A percentile compares a stretch with the other conserved stretches of the same genome.
These are phyloP conservation scores for Cladobotryum mycophilum DNA, from an alignment of 2,329 filamentous ascomycete genomes.

Conservation along the genomic window DNA sequence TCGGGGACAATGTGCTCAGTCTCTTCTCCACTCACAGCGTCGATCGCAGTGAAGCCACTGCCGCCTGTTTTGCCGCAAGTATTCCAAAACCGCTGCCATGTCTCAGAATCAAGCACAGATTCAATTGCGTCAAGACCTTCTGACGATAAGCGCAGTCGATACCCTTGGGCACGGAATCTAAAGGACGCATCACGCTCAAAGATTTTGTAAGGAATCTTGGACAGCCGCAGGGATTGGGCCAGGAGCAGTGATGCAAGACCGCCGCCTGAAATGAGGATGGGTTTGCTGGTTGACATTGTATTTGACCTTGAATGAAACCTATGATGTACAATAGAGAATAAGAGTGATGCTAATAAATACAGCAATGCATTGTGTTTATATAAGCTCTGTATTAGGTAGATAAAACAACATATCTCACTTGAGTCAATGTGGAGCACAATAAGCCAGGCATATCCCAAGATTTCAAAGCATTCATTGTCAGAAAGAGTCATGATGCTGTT, in stretches of 20 bases:
- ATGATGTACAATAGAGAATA: no score
- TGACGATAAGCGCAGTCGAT: constrained; percentile 50
- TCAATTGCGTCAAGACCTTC: constrained; percentile 57
- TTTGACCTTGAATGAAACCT: no score
- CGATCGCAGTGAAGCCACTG: constrained; percentile 40
- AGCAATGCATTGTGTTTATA: no score
- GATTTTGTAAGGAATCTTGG: constrained; percentile 45
- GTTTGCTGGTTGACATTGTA: constrained; percentile 20
- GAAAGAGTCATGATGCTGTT: no score
- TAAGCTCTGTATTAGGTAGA: no score
- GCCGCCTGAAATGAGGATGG: constrained; percentile 38
- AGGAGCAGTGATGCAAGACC: constrained; percentile 39
- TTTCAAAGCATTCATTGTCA: no score
- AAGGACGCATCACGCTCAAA: constrained; percentile 49
- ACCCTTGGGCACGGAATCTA: constrained; percentile 54
- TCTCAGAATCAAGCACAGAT: constrained; percentile 42
- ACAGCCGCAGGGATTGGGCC: constrained; percentile 35
- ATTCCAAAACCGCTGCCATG: constrained; percentile 51
- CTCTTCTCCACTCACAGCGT: constrained; percentile 48
- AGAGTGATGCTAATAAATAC: no score
- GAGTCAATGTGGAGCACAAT: no score
- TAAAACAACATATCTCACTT: no score
- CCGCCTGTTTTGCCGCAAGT: constrained; percentile 55
- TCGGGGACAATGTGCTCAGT: constrained; percentile 24
- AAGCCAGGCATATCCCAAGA: no score